Base-by-base conservation (phyloP, 2,329 filamentous ascomycete genomes). In the Tetracladium maxilliforme region DNA sequence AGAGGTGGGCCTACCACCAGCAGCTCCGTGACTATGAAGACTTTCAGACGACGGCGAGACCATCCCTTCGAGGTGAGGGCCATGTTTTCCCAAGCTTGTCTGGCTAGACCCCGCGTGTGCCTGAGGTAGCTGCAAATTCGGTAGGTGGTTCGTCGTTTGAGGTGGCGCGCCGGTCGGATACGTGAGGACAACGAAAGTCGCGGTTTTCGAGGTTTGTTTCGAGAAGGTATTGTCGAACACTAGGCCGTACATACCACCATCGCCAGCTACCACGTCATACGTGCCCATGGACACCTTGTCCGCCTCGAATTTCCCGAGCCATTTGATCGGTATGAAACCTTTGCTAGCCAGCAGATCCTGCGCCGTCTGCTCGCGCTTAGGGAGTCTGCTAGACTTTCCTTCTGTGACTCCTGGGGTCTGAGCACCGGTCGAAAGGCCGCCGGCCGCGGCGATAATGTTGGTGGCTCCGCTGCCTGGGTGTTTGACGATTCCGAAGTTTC, bases 201-300 rank as follows among this genome's bases (percentile, higher is more conserved):
- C 84, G 16, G 79, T 93, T 56, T 98, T 98, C 26, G 86, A 90
- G 21, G 80, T 76, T 49, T 77, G 81, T 55, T 94, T 95, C 31
- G 86, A 93, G 48, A 98, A 98, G 15, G 90, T 98, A 45, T 98
- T 98, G 66, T 98, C 90, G 44, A 98, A 93, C 16, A 95, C 83
- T 32, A 98, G 61, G 29, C 86, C 90, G 47, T 92, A 98, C 70
- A 93, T 94, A 43, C 90, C 90, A 14, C 75, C 81, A 34, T 90
- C 72, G 17, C 71, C 72, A 6, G 58, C 42, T 1, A 59, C 58
- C 14, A 95, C 81, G 44, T 93, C 79, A 46, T 83, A 82, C 12
- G 76, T 90, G 16, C 87, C 90, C 49, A 87, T 83, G 12, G 82
- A 80, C 25, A 94, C 84, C 56, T 90, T 87, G 56, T 95, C 87